phyloP scores from a whole-genome alignment of 75 land plant species.

The Pseudotsuga menziesii region DNA sequence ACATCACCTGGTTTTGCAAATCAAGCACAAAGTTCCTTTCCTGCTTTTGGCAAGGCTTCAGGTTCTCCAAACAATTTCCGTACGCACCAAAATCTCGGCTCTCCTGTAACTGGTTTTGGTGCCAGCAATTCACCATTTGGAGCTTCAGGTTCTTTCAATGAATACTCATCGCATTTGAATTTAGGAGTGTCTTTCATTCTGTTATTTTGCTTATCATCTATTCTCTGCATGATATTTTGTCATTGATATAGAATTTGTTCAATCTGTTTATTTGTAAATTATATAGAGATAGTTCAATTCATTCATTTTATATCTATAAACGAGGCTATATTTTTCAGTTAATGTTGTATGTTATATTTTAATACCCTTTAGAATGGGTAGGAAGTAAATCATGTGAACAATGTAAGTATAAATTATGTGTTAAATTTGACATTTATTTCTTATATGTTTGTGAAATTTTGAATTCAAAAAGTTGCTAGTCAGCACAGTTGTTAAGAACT shows the following conservation, averaged over 20 bases:
- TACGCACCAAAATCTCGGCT: not conserved
- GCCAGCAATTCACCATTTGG: not conserved
- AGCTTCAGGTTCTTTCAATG: not conserved
- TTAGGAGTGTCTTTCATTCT: not conserved
- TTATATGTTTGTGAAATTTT: not conserved
- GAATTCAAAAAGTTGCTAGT: not conserved
- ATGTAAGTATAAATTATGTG: not conserved
- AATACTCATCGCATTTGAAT: not conserved
- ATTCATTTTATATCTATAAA: too few species aligned
- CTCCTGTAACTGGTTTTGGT: not conserved
- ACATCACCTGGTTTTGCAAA: not conserved
- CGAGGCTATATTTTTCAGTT: too few species aligned
- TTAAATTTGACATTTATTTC: not conserved
- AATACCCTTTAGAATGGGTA: not conserved
- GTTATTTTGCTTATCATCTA: not conserved
- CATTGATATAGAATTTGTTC: not conserved
- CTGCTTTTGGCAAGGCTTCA: not conserved
- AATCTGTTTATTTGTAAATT: not conserved
- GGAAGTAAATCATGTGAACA: not conserved
- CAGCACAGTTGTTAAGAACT: not conserved
- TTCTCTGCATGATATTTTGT: not conserved
- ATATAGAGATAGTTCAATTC: too few species aligned
- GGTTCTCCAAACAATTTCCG: not conserved
- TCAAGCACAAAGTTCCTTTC: slow-evolving; percentile 2
- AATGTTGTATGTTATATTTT: too few species aligned